Evolutionary conservation across 2,329 filamentous ascomycete species (phyloP), one percentile per base, ranked within the genome.

Genomic region (Onygenales sp.): DNA sequence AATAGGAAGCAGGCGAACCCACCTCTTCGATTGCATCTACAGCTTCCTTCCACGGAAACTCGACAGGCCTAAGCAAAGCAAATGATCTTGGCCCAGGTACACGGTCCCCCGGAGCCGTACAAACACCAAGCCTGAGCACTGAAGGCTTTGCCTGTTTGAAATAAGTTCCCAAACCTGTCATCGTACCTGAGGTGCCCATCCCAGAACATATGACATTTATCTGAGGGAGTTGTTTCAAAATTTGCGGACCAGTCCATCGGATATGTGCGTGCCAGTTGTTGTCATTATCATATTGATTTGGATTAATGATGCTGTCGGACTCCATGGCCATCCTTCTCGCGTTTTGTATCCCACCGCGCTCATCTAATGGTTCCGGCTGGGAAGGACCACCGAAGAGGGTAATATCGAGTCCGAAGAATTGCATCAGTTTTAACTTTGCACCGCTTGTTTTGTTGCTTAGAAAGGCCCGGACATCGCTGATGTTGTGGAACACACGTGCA

Each of bases 161-260:
- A 60, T 73, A 81, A 1, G 69, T 73, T 0, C 78, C 75, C 9
- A 76, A 61, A 1, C 76, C 77, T 0, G 76, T 78, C 64, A 79
- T 73, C 1, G 73, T 73, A 78, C 68, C 50, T 10, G 42, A 52
- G 0, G 79, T 83, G 0, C 80, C 80, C 74, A 83, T 77, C 1
- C 77, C 77, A 1, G 77, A 74, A 55, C 78, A 82, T 13, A 83
- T 69, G 2, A 83, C 61, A 36, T 75, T 78, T 55, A 82, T 80
- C 45, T 80, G 71, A 0, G 80, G 80, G 0, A 82, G 61, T 51
- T 83, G 80, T 52, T 68, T 72, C 46, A 75, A 68, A 13, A 83
- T 80, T 57, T 83, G 80, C 0, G 79, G 77, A 0, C 80, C 80
- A 0, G 80, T 83, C 80, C 80, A 83, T 21, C 73, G 74, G 9